Evolutionary conservation across 2,329 filamentous ascomycete genomes (phyloP), one percentile per base, ranked within the genome.

Genomic region (Sporothrix sp.): DNA sequence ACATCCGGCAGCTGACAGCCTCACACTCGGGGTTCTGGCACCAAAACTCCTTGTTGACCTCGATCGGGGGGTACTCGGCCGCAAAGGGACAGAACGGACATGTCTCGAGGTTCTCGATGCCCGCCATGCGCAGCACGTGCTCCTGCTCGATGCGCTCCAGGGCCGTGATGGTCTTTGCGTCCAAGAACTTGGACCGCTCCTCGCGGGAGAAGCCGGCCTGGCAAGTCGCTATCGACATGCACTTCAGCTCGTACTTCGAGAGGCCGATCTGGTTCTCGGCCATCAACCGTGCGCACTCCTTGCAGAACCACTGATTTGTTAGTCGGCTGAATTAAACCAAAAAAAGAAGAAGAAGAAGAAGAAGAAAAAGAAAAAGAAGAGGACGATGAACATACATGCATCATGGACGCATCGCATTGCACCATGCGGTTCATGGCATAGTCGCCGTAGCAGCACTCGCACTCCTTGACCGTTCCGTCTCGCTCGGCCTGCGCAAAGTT

Each of bases 61-160:
- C 78, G 2, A 84, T 66, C 0, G 85, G 77, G 0, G 78, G 79
- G 56, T 80, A 85, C 53, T 88, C 84, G 30, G 81, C 85, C 37
- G 85, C 87, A 68, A 79, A 94, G 20, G 85, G 81, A 63, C 88
- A 95, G 61, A 89, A 93, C 0, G 87, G 87, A 57, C 88, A 95
- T 28, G 76, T 79, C 28, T 78, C 84, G 2, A 95, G 74, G 54
- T 82, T 79, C 36, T 88, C 80, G 32, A 94, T 74, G 0, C 74
- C 78, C 1, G 87, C 85, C 54, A 78, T 70, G n/a, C 78, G 76
- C 35, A 95, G 70, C 21, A 79, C 76, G 16, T 82, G 75, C 58
- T 85, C 78, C 62, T 86, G 81, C 61, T 90, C 84, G 47, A 90
- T 75, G 20, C 78, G 74, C 51, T 85, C 83, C 2, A 95, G 68